These are phyloP conservation scores for Metschnikowia matae DNA, from an alignment of 805 yeast genomes.

Conservation along the genomic window DNA sequence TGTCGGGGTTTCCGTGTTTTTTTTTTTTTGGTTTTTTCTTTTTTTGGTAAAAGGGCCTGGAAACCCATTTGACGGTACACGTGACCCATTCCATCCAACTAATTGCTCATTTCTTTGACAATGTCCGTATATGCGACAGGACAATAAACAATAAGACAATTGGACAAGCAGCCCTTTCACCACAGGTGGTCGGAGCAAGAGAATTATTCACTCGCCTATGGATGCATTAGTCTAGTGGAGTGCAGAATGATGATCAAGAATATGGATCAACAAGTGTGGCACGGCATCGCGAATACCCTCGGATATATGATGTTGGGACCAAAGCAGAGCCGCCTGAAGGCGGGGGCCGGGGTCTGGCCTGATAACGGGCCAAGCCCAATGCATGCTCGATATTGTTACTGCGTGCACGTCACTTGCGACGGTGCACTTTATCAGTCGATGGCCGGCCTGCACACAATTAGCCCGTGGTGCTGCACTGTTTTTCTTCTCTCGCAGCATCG, in stretches of 20 bases:
- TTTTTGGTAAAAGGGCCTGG: background rate
- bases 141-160: too few relatives aligned
- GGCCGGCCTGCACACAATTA: background rate
- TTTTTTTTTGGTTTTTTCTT: background rate
- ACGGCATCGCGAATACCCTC: too few relatives aligned
- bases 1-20: background rate
- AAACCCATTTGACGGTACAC: background rate
- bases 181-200: background rate
- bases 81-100: background rate
- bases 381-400: background rate
- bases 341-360: background rate
- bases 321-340: too few relatives aligned
- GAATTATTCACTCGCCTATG: background rate
- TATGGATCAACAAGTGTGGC: too few relatives aligned
- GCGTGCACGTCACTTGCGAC: background rate
- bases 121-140: background rate
- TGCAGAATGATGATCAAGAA: background rate
- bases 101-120: background rate
- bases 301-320: too few relatives aligned
- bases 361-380: background rate
- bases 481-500: constrained; percentile 4
- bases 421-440: background rate
- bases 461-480: background rate
- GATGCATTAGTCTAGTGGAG: background rate
- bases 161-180: too few relatives aligned